Evolutionary conservation across 1,139 yeast species (phyloP).

Genomic region (Pichia sp.): DNA sequence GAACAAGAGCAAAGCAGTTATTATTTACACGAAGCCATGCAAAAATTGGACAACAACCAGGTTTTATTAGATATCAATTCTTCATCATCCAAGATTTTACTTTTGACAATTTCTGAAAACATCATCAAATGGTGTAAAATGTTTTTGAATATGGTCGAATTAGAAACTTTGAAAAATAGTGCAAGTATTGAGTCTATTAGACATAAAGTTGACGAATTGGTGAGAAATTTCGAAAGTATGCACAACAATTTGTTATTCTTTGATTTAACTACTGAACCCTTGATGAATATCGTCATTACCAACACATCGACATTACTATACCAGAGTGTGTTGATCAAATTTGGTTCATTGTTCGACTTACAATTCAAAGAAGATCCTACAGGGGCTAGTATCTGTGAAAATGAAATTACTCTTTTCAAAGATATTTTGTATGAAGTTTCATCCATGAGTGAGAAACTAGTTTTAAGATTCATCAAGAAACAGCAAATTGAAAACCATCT

Average conservation of each 20-base stretch:
- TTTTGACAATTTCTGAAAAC: slow-evolving; percentile 30
- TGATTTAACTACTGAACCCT: slow-evolving; percentile 27
- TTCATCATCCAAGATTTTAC: slow-evolving; percentile 26
- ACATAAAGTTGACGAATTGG: slow-evolving; percentile 27
- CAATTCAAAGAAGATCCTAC: slow-evolving; percentile 19
- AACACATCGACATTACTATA: slow-evolving; percentile 28
- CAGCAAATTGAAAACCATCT: slow-evolving; percentile 18
- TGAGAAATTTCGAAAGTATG: slow-evolving; percentile 26
- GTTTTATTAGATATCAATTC: slow-evolving; percentile 29
- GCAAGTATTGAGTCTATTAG: slow-evolving; percentile 22
- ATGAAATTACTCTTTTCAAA: slow-evolving; percentile 22
- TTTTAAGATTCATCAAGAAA: slow-evolving; percentile 22
- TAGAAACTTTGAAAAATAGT: slow-evolving; percentile 24
- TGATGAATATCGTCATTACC: slow-evolving; percentile 25
- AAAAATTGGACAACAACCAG: slow-evolving; percentile 27
- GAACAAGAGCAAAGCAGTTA: slow-evolving; percentile 17
- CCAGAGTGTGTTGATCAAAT: slow-evolving; percentile 28
- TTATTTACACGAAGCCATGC: slow-evolving; percentile 31
- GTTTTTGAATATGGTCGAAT: slow-evolving; percentile 29
- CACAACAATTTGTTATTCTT: slow-evolving; percentile 28
- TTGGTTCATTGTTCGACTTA: slow-evolving; percentile 23
- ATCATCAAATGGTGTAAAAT: slow-evolving; percentile 32
- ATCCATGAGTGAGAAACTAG: slow-evolving; percentile 20
- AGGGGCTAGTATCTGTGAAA: slow-evolving; percentile 18
- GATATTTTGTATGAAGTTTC: slow-evolving; percentile 23